A percentile compares a stretch with the other conserved stretches of the same genome.
These are phyloP conservation scores for Naganishia onofrii DNA, from an alignment of 768 basidiomycete genomes.

Conservation along the genomic window DNA sequence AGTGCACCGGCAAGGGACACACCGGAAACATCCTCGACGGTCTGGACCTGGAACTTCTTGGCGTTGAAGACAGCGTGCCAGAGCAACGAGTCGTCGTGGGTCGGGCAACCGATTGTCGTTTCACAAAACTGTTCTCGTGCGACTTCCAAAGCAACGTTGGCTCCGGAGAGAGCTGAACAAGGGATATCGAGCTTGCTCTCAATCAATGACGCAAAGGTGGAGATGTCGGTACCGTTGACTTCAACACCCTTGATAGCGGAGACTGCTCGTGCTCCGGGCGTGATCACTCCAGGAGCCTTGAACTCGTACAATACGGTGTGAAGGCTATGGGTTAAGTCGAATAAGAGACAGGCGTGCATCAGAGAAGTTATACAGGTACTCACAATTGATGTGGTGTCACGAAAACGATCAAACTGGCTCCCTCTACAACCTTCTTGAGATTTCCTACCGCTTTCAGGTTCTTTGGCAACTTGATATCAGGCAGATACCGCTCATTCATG, in stretches of 20 bases:
- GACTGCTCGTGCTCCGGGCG: constrained; percentile 52
- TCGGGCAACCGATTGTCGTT: constrained; percentile 56
- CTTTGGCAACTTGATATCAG: constrained; percentile 52
- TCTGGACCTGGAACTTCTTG: constrained; percentile 53
- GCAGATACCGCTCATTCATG: constrained; percentile 55
- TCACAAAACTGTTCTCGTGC: constrained; percentile 55
- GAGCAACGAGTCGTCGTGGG: constrained; percentile 49
- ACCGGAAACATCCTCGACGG: constrained; percentile 55
- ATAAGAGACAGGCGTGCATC: not conserved
- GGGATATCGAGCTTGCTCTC: constrained; percentile 52
- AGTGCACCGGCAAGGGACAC: constrained; percentile 56
- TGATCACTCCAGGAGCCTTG: constrained; percentile 42
- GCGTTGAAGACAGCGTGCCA: constrained; percentile 55
- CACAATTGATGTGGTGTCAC: constrained; percentile 55
- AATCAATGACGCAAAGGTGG: constrained; percentile 55
- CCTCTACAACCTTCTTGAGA: constrained; percentile 54
- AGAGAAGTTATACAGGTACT: not conserved
- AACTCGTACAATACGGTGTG: constrained; percentile 46
- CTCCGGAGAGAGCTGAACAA: constrained; percentile 55
- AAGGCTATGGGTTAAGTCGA: constrained; percentile 34
- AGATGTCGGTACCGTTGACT: constrained; percentile 54
- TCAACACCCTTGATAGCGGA: constrained; percentile 58
- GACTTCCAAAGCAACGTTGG: constrained; percentile 55
- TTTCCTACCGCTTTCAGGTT: constrained; percentile 55
- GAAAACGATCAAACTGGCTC: constrained; percentile 55